Conservation (phyloP, 345 rosid genomes). For the Citrus medica region DNA sequence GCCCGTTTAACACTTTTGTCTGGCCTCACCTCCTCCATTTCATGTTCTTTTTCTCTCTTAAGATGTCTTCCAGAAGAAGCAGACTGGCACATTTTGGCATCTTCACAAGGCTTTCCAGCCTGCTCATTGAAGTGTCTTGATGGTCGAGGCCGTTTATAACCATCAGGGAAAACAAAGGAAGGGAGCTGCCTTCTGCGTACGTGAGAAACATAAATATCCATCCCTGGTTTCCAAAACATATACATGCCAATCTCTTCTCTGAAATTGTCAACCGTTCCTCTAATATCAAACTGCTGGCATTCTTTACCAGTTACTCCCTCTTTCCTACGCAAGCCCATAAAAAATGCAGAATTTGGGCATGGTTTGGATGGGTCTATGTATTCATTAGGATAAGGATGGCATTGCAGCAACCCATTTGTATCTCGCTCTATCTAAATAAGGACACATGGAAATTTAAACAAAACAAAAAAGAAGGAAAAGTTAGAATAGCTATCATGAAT, state of each 20-base stretch:
- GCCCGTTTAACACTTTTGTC: constrained; percentile 48
- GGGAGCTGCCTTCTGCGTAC: constrained; percentile 73
- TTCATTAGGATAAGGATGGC: constrained; percentile 73
- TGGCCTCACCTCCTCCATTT: constrained; percentile 33
- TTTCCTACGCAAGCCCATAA: constrained; percentile 76
- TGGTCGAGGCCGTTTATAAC: constrained; percentile 44
- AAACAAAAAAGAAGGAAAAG: not conserved
- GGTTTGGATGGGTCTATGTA: constrained; percentile 48
- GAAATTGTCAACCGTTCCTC: constrained; percentile 63
- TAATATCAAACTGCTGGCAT: constrained; percentile 75
- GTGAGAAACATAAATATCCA: constrained; percentile 69
- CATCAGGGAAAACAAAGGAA: constrained; percentile 62
- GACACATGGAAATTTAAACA: constrained; percentile 1
- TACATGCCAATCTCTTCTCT: constrained; percentile 55
- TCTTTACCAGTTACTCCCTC: constrained; percentile 60
- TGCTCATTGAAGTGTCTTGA: constrained; percentile 48
- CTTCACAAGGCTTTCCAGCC: constrained; percentile 45
- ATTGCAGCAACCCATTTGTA: constrained; percentile 69
- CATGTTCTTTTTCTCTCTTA: constrained; percentile 48
- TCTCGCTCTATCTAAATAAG: constrained; percentile 69
- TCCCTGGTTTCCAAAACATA: constrained; percentile 71
- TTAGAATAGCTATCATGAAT: not conserved
- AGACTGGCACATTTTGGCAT: constrained; percentile 26
- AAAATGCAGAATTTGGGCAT: constrained; percentile 62
- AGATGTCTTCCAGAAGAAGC: constrained; percentile 43